Evolutionary conservation across 306 rosid genomes (phyloP), one percentile per base, ranked within the genome.

Genomic region (Vigna angularis): DNA sequence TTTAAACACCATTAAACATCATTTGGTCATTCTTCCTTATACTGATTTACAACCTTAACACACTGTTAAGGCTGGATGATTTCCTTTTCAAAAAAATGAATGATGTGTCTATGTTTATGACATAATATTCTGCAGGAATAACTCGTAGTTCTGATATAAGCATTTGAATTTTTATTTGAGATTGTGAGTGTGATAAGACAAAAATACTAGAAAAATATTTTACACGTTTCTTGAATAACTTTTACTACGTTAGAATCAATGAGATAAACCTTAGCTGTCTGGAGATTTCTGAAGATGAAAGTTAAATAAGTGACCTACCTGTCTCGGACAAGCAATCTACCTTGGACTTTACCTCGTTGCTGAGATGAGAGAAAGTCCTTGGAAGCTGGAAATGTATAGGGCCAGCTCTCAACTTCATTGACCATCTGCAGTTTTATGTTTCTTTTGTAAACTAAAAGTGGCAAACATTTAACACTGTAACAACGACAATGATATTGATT

Each of bases 311-410:
- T 51, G 70, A 62, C 63, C 9, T 83, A 93, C 97, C 89, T 78
- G 76, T 94, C 97, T 1, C 47, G 81, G 42, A 94, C 81, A 51
- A 90, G 78, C 76, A 94, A 73, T 86, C 92, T 90, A 18, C 98
- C 97, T 34, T 74, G 13, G 66, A 94, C 78, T 34, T 63, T 74
- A 44, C 97, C 93, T 32, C 98, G 86, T 76, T 88, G 87, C 16
- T 83, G 72, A 2, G 89, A 58, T 2, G 72, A 38, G 12, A 83
- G 91, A 70, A 87, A 94, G 63, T 94, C 98, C 67, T 84, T n/a
- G 0, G 97, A 92, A 83, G 92, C 87, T 24, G 91, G 93, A 83
- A 94, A 94, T 49, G 67, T 78, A 61, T 92, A 94, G 5, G 98
- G 97, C 98, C 98, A 94, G 7, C 84, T 86, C 77, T 88, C 85